Evolutionary conservation across 129 eudicot species (phyloP).

Genomic region (Chrysanthemum seticuspe): DNA sequence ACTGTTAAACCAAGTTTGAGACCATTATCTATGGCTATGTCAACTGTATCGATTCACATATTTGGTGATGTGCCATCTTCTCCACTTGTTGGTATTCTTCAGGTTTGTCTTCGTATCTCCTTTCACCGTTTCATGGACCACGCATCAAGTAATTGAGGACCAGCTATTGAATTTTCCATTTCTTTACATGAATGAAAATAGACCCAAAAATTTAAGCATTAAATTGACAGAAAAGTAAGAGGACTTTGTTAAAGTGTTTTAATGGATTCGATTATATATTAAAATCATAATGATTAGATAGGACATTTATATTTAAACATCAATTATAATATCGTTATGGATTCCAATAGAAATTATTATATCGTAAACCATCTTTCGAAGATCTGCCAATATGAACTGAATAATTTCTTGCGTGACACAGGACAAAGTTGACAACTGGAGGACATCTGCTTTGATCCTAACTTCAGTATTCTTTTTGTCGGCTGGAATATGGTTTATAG

Average conservation of each 20-base stretch:
- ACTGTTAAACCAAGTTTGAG: constrained; percentile 89
- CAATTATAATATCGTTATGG: too few species aligned
- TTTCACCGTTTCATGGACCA: too few species aligned
- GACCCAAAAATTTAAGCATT: not conserved
- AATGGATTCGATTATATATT: not conserved
- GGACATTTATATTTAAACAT: not conserved
- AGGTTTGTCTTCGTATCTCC: constrained; percentile 43
- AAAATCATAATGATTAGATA: not conserved
- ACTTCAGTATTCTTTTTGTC: constrained; percentile 68
- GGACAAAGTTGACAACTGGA: constrained; percentile 81
- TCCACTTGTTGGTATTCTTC: constrained; percentile 92
- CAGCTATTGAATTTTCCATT: not conserved
- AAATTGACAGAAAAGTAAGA: too few species aligned
- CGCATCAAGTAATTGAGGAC: not conserved
- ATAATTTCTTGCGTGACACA: constrained; percentile 24
- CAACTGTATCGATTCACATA: constrained; percentile 84
- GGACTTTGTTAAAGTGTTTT: not conserved
- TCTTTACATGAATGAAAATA: not conserved
- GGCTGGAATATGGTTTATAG: constrained; percentile 69
- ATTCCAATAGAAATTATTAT: not conserved
- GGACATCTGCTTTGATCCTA: constrained; percentile 55
- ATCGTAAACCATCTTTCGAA: not conserved
- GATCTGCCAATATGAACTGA: constrained; percentile 3
- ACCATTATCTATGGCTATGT: constrained; percentile 92
- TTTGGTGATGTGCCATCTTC: constrained; percentile 97